These are phyloP conservation scores for Asclepias syriaca DNA, from an alignment of 257 asterid species.

Conservation along the genomic window DNA sequence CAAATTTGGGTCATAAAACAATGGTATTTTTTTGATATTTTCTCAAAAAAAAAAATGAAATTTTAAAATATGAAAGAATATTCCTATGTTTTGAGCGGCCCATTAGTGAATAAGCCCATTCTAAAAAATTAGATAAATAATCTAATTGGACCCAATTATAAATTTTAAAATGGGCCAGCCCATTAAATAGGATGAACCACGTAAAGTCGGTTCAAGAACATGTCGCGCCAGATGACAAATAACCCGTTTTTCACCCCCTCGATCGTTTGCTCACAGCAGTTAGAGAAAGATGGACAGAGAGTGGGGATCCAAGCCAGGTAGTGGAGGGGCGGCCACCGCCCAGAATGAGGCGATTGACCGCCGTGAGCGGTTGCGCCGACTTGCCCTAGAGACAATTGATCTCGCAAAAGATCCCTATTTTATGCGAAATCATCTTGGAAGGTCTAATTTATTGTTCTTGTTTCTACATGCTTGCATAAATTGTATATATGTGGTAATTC, in stretches of 20 bases:
- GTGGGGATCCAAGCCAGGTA: constrained; percentile 99
- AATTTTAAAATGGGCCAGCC: not conserved
- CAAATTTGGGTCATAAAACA: not conserved
- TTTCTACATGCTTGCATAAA: constrained; percentile 1
- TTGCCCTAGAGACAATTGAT: constrained; percentile 92
- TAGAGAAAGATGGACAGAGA: constrained; percentile 66
- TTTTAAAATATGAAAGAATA: not conserved
- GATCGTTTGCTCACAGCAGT: not conserved
- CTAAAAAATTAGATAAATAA: too few species aligned
- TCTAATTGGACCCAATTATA: not conserved
- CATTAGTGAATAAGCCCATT: not conserved
- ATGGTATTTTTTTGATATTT: too few species aligned
- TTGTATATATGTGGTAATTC: not conserved
- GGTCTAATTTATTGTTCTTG: constrained; percentile 33
- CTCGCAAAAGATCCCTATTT: constrained; percentile 96
- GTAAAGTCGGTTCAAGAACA: not conserved
- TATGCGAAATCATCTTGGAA: constrained; percentile 97
- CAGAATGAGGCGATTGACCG: constrained; percentile 98
- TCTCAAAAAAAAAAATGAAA: too few species aligned
- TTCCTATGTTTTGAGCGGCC: not conserved
- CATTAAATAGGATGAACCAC: not conserved
- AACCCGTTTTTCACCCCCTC: not conserved
- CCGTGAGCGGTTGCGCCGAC: constrained; percentile 86
- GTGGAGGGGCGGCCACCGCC: constrained; percentile 98
- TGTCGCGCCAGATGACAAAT: not conserved